Evolutionary conservation across 306 rosid species (phyloP).

Genomic region (Vigna angularis): DNA sequence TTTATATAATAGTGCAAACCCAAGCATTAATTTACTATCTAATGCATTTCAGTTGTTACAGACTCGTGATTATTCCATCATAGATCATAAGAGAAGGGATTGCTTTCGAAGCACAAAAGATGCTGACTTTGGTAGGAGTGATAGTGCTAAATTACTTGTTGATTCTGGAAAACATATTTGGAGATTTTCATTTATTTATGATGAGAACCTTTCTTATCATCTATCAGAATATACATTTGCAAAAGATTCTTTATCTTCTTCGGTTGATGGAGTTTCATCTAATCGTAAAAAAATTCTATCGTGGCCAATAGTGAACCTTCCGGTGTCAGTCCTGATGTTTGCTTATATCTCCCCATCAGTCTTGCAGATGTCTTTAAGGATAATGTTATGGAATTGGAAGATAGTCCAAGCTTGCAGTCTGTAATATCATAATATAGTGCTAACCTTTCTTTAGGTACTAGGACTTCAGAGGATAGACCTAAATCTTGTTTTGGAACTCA

Average conservation of each 20-base stretch:
- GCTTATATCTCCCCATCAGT: slow-evolving; percentile 65
- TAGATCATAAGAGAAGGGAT: slow-evolving; percentile 56
- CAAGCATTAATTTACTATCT: slow-evolving; percentile 40
- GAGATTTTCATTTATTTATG: slow-evolving; percentile 68
- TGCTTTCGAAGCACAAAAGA: slow-evolving; percentile 53
- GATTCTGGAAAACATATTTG: slow-evolving; percentile 61
- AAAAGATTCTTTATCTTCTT: slow-evolving; percentile 44
- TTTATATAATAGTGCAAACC: slow-evolving; percentile 1
- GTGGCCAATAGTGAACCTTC: slow-evolving; percentile 40
- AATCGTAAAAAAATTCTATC: slow-evolving; percentile 45
- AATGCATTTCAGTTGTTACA: slow-evolving; percentile 69
- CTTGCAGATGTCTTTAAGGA: slow-evolving; percentile 48
- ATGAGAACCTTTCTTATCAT: slow-evolving; percentile 50
- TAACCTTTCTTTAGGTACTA: no score
- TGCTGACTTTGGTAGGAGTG: slow-evolving; percentile 41
- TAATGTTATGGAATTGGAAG: slow-evolving; percentile 45
- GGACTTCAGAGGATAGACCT: no score
- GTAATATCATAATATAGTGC: slow-evolving; percentile 44
- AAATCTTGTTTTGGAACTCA: no score
- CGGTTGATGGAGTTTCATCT: slow-evolving; percentile 43
- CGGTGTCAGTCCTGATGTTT: slow-evolving; percentile 63
- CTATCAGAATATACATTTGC: slow-evolving; percentile 41
- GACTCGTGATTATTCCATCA: slow-evolving; percentile 77
- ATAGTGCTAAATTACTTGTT: slow-evolving; percentile 52
- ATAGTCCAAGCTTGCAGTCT: slow-evolving; percentile 43